Evolutionary conservation across 176 grass and related monocot species (phyloP).

Genomic region (Oryza australiensis): DNA sequence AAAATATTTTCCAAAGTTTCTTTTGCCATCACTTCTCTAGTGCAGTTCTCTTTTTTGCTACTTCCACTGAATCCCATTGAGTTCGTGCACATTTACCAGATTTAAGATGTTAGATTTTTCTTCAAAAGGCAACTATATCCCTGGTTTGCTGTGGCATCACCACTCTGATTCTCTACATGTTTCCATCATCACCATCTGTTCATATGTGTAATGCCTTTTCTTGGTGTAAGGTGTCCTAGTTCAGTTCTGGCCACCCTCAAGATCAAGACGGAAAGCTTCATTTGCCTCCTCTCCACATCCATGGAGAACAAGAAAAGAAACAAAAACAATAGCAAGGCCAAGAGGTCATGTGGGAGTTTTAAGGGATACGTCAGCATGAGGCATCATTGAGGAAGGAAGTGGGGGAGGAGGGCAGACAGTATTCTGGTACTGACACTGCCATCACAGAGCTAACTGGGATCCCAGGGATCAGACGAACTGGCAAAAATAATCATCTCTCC

Average conservation of each 20-base stretch:
- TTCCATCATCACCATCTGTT: background rate
- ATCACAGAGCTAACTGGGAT: background rate
- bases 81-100: background rate
- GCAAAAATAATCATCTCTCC: background rate
- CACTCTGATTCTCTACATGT: background rate
- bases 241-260: background rate
- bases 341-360: background rate
- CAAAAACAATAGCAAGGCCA: background rate
- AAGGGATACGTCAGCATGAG: background rate
- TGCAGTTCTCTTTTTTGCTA: background rate
- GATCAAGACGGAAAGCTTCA: background rate
- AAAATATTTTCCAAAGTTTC: conserved; percentile 9
- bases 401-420: background rate
- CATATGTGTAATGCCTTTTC: background rate
- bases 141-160: background rate
- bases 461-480: background rate
- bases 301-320: background rate
- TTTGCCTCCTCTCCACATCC: background rate
- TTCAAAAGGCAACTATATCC: background rate
- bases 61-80: background rate
- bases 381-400: background rate
- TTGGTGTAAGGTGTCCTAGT: background rate
- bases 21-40: background rate
- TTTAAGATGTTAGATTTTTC: background rate
- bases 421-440: background rate